Evolutionary conservation across 257 asterid species (phyloP), one percentile per base, ranked within the genome.

Genomic region (Solanum stenotomum): DNA sequence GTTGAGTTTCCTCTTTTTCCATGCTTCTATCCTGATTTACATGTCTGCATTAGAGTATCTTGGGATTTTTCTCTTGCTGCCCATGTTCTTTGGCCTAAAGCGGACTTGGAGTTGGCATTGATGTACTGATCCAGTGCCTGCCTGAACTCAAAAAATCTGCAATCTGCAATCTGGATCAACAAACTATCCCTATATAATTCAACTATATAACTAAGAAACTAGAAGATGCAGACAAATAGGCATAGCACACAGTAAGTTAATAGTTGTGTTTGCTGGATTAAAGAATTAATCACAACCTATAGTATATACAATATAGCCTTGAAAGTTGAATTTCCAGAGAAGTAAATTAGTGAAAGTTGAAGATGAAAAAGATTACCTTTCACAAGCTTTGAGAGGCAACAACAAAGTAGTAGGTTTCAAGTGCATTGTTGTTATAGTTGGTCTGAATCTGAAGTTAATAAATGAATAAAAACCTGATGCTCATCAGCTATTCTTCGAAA

Each of bases 401-500:
- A 22, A 27, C 56, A 84, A 65, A 84, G 34, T 67, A 67, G 86
- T 35, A 86, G 46, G 85, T 76, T 82, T 86, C 70, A 90, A 86
- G 81, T 42, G 90, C 86, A 34, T 88, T 65, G 85, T 86, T 77
- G 89, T 75, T 83, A 72, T 59, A 56, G 38, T 22, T 87, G 44
- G 70, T 40, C 71, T 44, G 37, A 85, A 74, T 87, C 61, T 27
- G 85, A 91, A 84, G 86, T 63, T 77, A 78, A 86, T 40, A 40
- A 40, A 40, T 40, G 44, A 40, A 40, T 71, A 88, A 87, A 59
- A 89, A 84, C 14, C 27, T 59, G 34, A 31, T 76, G 65, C 90
- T 81, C 88, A 90, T 90, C 89, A 83, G 89, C 89, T 84, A 84
- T 84, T 52, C 91, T 94, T 86, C 86, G 88, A 86, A 29, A 83